A percentile compares a stretch with the other conserved stretches of the same genome.
Conservation (phyloP, 2,329 filamentous ascomycete genomes). For the Tolypocladium nubicola region DNA sequence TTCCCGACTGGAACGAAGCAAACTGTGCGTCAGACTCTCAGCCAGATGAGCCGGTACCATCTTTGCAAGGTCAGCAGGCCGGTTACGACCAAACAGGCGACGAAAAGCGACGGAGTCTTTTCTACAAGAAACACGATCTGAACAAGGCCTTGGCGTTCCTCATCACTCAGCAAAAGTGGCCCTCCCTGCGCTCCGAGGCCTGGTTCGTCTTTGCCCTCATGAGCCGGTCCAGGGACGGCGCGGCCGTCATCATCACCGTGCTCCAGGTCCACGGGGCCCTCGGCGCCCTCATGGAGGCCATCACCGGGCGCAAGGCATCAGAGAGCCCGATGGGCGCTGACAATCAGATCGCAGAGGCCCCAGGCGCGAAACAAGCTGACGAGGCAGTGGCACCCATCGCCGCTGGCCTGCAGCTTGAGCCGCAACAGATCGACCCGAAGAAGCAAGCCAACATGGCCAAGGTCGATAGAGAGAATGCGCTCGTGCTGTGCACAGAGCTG, state of each 20-base stretch:
- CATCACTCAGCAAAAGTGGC: conserved; percentile 47
- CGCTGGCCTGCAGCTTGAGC: conserved; percentile 29
- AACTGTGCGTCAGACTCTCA: neutral
- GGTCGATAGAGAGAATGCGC: conserved; percentile 49
- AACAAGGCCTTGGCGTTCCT: conserved; percentile 37
- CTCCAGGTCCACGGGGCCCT: conserved; percentile 32
- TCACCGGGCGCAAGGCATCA: conserved; percentile 32
- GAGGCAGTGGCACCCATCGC: conserved; percentile 12
- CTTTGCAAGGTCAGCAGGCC: conserved; percentile 12
- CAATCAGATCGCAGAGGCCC: conserved; percentile 9
- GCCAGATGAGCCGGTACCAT: conserved; percentile 5
- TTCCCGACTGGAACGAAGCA: conserved; percentile 20
- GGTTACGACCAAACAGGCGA: neutral
- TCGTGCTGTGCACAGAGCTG: conserved; percentile 48
- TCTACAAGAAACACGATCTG: conserved; percentile 37
- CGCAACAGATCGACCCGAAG: conserved; percentile 34
- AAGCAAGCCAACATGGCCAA: conserved; percentile 34
- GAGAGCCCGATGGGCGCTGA: conserved; percentile 4
- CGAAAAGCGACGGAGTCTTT: conserved; percentile 17
- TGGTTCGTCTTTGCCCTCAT: conserved; percentile 55
- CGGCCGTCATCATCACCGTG: conserved; percentile 30
- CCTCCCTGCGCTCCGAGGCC: conserved; percentile 46
- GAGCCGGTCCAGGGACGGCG: conserved; percentile 39
- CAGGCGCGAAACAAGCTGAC: conserved; percentile 5
- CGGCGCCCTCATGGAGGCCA: conserved; percentile 31